Conservation (phyloP, 2,329 filamentous ascomycete species). For the Colletotrichum lini region DNA sequence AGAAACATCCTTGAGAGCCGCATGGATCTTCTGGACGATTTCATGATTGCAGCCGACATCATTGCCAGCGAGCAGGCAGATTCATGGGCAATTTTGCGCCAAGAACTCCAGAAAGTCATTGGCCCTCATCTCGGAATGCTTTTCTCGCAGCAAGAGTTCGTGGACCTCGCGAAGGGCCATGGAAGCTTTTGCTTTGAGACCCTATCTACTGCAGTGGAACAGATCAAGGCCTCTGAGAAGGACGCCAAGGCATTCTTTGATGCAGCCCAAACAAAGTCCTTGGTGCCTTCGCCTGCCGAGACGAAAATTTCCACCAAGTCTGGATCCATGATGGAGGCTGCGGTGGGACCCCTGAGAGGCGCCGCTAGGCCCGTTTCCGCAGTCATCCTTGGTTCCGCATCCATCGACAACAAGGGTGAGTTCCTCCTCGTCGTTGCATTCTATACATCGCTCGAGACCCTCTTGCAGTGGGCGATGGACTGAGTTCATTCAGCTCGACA, state of each 20-base stretch:
- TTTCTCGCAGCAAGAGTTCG: conserved; percentile 15
- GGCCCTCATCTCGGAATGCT: conserved; percentile 24
- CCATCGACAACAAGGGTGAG: too few species aligned
- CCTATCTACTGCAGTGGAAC: conserved; percentile 2
- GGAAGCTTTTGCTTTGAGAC: conserved; percentile 15
- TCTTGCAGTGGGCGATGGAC: too few species aligned
- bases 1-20: conserved; percentile 9
- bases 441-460: too few species aligned
- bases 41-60: conserved; percentile 14
- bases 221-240: background rate
- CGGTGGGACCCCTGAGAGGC: too few species aligned
- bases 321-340: too few species aligned
- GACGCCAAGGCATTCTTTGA: background rate
- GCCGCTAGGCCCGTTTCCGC: too few species aligned
- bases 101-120: conserved; percentile 21
- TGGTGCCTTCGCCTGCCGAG: too few species aligned
- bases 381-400: too few species aligned
- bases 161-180: background rate
- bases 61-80: conserved; percentile 8
- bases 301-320: too few species aligned
- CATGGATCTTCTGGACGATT: conserved; percentile 18
- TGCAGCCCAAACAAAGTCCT: background rate
- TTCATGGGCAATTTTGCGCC: background rate
- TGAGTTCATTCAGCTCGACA: too few species aligned
- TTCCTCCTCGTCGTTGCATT: too few species aligned